Base-by-base conservation (phyloP, 2,329 filamentous ascomycete genomes). In the Colletotrichum cuscutae region DNA sequence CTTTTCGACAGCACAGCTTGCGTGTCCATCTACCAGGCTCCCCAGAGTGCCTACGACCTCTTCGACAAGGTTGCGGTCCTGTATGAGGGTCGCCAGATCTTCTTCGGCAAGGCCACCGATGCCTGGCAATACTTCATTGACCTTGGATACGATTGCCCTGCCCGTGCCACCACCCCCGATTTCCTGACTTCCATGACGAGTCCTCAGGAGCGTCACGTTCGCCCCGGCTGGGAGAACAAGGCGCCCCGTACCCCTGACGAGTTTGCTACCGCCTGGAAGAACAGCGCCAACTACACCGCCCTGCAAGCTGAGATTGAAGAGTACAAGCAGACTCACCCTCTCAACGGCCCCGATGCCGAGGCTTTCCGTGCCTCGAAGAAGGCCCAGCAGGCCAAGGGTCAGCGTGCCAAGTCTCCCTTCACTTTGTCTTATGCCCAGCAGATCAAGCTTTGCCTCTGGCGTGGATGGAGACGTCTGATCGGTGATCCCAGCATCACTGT, bases 401-500 rank as follows among this genome's bases (percentile, higher is more conserved):
- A 89, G 79, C 92, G 94, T 3, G 81, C 87, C 61, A 90, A 90
- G 80, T 97, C 94, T 1, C 95, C 95, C 0, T 98, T 92, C 81
- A 98, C 94, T 0, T 85, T 98, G 49, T 96, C 94, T 0, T 94
- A 92, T 76, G 63, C 73, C 4, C 91, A 95, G 81, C 95, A 98
- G 81, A 82, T 98, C 75, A 81, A 88, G 73, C 90, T 98, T 13
- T 98, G 95, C 80, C 85, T 97, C 61, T 91, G 91, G 86, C 92
- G 95, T 79, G 95, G 94, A 12, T 97, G 92, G 85, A 89, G 91
- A 78, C 91, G 95, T 65, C 86, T 98, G 8, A 87, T 86, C 68
- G 94, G 93, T 65, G 95, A 98, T 79, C 92, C 93, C 24, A 93
- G 89, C 78, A 85, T 97, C 76, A 94, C 93, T 0, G 76, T 95